phyloP scores from a whole-genome alignment of 306 rosid genomes.

The Trichosanthes cucumerina region DNA sequence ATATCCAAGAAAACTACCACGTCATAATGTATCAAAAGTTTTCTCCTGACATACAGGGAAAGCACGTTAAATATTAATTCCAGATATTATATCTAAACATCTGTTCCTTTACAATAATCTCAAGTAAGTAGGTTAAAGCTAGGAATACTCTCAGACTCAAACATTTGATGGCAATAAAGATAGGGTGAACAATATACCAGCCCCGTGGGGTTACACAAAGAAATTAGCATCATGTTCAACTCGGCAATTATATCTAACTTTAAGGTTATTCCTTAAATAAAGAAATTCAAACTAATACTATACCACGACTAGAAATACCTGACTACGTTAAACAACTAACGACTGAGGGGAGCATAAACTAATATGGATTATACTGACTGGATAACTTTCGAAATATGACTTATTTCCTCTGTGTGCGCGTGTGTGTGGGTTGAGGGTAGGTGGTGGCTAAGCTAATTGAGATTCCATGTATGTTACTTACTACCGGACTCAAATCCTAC shows the following conservation, averaged over 20 bases:
- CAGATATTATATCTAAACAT: not conserved
- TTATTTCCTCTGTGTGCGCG: not conserved
- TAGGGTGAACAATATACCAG: not conserved
- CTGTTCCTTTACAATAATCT: not conserved
- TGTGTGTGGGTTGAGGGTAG: not conserved
- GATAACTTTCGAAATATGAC: not conserved
- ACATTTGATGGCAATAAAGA: not conserved
- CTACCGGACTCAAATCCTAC: not conserved
- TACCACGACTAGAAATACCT: not conserved
- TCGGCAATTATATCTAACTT: not conserved
- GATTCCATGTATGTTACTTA: not conserved
- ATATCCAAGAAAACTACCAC: not conserved
- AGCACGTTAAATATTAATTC: not conserved
- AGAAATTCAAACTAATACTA: not conserved
- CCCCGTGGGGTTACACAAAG: not conserved
- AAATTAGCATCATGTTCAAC: not conserved
- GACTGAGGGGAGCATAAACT: not conserved
- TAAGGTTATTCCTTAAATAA: not conserved
- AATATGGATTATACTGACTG: not conserved
- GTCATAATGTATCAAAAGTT: not conserved
- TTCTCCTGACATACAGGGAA: not conserved
- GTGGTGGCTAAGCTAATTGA: not conserved
- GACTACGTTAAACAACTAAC: not conserved
- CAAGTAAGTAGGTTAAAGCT: not conserved
- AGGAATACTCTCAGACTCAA: not conserved